phyloP scores from a whole-genome alignment of 2,329 filamentous ascomycete genomes.

The Chaetomiaceae sp. region DNA sequence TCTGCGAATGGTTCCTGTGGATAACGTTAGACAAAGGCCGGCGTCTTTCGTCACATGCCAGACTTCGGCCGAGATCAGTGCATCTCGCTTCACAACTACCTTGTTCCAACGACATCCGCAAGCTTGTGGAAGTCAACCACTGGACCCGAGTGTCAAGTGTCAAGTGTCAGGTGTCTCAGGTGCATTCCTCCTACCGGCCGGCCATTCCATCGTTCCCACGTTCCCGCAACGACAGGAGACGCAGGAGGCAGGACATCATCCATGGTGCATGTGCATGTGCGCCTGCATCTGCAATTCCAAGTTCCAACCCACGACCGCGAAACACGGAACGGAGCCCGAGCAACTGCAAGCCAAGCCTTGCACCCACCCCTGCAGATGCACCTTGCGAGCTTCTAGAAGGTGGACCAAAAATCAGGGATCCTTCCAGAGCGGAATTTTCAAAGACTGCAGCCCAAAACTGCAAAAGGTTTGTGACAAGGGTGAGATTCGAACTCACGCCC shows the following conservation, averaged over 20 bases:
- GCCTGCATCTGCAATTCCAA: slow-evolving; percentile 1
- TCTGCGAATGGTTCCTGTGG: no score
- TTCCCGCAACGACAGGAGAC: neutral
- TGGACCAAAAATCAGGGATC: neutral
- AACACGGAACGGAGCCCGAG: slow-evolving; percentile 1
- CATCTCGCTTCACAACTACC: no score
- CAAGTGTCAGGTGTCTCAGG: neutral
- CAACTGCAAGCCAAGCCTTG: slow-evolving; percentile 14
- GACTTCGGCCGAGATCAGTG: no score
- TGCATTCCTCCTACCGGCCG: neutral
- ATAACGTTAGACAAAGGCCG: no score
- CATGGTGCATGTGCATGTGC: neutral
- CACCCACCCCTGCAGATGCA: slow-evolving; percentile 6
- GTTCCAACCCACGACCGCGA: slow-evolving; percentile 5
- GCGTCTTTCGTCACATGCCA: no score
- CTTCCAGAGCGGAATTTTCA: no score
- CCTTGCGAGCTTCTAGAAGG: slow-evolving; percentile 14
- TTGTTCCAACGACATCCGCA: no score
- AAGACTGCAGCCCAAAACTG: neutral
- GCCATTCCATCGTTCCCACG: neutral
- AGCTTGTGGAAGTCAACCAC: no score
- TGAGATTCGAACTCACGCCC: slow-evolving; percentile 21
- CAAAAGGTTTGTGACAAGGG: slow-evolving; percentile 17
- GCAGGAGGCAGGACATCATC: neutral
- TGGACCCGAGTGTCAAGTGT: no score